These are phyloP conservation scores for Sclerotinia trifoliorum DNA, from an alignment of 2,329 filamentous ascomycete species.

Conservation along the genomic window DNA sequence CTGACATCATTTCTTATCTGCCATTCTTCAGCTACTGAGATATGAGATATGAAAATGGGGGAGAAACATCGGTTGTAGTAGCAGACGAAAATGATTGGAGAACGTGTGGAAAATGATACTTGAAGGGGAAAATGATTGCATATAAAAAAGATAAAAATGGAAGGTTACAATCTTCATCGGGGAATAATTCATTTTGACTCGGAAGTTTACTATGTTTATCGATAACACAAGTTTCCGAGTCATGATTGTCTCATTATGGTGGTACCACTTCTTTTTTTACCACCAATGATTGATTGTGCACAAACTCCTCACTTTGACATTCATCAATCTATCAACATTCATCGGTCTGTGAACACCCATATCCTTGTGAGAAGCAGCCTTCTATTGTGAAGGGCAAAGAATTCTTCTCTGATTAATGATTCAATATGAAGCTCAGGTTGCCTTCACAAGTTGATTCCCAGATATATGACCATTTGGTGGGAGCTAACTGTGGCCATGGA, in stretches of 20 bases:
- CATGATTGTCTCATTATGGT: too few relatives aligned
- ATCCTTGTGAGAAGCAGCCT: background rate
- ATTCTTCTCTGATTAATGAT: background rate
- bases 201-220: background rate
- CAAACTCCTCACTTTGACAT: background rate
- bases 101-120: background rate
- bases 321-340: too few relatives aligned
- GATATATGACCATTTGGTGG: background rate
- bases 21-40: too few relatives aligned
- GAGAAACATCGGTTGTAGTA: background rate
- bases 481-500: background rate
- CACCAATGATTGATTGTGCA: too few relatives aligned
- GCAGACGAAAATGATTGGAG: background rate
- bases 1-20: conserved; percentile 5
- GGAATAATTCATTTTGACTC: background rate
- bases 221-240: too few relatives aligned
- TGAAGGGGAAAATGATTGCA: background rate
- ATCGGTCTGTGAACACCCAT: background rate
- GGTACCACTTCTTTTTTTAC: too few relatives aligned
- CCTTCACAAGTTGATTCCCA: background rate
- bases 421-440: background rate
- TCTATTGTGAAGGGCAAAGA: background rate
- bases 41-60: background rate
- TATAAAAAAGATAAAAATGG: background rate
- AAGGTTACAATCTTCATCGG: background rate